These are phyloP conservation scores for Salix dunnii DNA, from an alignment of 345 rosid genomes.

Conservation along the genomic window DNA sequence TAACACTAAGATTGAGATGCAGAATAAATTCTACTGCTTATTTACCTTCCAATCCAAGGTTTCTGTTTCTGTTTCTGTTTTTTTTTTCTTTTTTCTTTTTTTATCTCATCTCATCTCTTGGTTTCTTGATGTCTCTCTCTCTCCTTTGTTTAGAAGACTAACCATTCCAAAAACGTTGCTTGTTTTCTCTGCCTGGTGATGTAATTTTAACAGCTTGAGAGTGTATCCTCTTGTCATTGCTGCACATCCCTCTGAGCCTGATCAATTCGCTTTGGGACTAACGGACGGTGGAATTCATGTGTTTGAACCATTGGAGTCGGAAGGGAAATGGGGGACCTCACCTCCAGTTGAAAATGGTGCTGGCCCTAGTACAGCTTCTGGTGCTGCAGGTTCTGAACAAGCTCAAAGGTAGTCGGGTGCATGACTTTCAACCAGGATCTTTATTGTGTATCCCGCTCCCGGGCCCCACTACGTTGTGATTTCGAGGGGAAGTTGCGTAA, in stretches of 20 bases:
- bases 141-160: neutral
- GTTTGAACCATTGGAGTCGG: conserved; percentile 66
- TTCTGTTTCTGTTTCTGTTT: neutral
- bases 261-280: conserved; percentile 78
- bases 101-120: neutral
- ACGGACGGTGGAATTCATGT: conserved; percentile 65
- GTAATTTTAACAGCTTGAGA: conserved; percentile 52
- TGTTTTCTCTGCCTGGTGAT: conserved; percentile 5
- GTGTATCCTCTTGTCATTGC: conserved; percentile 76
- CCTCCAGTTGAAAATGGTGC: conserved; percentile 75
- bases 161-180: neutral
- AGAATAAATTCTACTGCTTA: conserved; percentile 70
- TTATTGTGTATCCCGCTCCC: conserved; percentile 18
- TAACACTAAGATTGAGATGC: conserved; percentile 70
- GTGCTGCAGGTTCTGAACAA: conserved; percentile 48
- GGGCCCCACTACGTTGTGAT: conserved; percentile 22
- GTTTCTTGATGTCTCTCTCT: neutral
- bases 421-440: conserved; percentile 10
- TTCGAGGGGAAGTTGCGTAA: conserved; percentile 39
- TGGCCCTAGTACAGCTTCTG: conserved; percentile 49
- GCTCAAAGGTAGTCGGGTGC: conserved; percentile 48
- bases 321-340: conserved; percentile 81
- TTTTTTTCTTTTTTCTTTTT: no score
- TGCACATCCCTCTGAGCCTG: conserved; percentile 65
- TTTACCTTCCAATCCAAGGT: conserved; percentile 71